Conservation (phyloP, 2,329 filamentous ascomycete genomes). For the Exophiala mesophila region DNA sequence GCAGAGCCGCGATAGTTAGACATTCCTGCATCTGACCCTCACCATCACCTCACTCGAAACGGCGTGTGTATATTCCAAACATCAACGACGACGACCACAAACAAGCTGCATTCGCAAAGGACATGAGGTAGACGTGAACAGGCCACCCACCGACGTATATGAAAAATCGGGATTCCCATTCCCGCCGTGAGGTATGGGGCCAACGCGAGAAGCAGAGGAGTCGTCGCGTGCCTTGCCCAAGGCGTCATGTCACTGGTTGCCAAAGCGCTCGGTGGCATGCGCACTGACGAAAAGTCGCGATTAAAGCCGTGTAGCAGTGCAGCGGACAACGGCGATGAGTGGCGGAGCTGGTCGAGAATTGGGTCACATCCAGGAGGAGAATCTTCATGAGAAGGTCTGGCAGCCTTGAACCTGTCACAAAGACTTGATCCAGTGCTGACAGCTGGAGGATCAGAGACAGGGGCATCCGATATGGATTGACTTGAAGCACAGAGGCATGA, state of each 20-base stretch:
- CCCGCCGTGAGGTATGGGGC: background rate
- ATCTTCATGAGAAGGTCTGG: too few relatives aligned
- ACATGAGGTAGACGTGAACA: background rate
- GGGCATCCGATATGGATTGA: background rate
- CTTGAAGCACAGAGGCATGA: too few relatives aligned
- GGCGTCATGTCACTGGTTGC: background rate
- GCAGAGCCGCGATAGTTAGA: slow-evolving; percentile 8
- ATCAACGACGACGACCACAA: slow-evolving; percentile 7
- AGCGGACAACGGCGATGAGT: too few relatives aligned
- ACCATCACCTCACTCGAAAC: slow-evolving; percentile 11
- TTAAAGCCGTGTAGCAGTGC: too few relatives aligned
- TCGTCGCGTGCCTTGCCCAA: background rate
- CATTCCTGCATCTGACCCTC: slow-evolving; percentile 2
- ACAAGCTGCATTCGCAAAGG: background rate
- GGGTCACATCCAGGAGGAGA: too few relatives aligned
- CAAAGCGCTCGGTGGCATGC: background rate
- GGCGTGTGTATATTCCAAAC: background rate
- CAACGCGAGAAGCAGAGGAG: background rate
- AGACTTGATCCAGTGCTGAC: background rate
- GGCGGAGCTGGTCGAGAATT: too few relatives aligned
- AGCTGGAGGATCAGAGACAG: background rate
- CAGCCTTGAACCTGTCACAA: background rate
- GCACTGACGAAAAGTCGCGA: slow-evolving; percentile 1
- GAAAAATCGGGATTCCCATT: background rate
- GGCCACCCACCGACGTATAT: background rate